Evolutionary conservation across 2,329 filamentous ascomycete species (phyloP).

Genomic region (Ceratocystis alfenasii): DNA sequence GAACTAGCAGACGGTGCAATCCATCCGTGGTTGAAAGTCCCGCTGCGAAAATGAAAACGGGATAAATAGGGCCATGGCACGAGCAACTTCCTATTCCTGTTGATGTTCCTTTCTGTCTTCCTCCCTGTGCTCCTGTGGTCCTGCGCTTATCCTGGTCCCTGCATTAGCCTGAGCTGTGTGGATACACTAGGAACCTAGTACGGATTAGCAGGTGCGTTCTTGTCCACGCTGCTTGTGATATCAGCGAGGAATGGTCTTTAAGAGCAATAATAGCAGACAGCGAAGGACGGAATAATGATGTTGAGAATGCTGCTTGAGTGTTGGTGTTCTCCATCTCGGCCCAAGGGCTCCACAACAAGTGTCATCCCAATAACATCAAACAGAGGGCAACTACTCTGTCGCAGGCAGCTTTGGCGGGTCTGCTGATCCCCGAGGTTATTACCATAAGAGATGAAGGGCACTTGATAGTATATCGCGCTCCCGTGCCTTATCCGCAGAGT

Average conservation of each 20-base stretch:
- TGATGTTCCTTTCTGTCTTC: neutral
- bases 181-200: neutral
- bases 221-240: neutral
- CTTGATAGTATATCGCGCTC: neutral
- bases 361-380: neutral
- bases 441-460: neutral
- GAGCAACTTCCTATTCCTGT: neutral
- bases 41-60: neutral
- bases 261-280: neutral
- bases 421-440: neutral
- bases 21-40: neutral
- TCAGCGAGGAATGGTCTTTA: neutral
- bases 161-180: neutral
- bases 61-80: conserved; percentile 5
- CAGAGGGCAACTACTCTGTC: neutral
- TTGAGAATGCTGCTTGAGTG: too few species aligned
- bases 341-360: neutral
- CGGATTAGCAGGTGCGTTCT: neutral
- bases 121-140: neutral
- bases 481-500: neutral
- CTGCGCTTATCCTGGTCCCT: conserved; percentile 1
- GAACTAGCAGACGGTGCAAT: neutral
- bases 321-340: too few species aligned
- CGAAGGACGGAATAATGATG: neutral
- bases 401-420: neutral